A percentile compares a stretch with the other conserved stretches of the same genome.
phyloP scores from a whole-genome alignment of 371 early-diverging fungal genomes.

The Haplosporangium sp. region DNA sequence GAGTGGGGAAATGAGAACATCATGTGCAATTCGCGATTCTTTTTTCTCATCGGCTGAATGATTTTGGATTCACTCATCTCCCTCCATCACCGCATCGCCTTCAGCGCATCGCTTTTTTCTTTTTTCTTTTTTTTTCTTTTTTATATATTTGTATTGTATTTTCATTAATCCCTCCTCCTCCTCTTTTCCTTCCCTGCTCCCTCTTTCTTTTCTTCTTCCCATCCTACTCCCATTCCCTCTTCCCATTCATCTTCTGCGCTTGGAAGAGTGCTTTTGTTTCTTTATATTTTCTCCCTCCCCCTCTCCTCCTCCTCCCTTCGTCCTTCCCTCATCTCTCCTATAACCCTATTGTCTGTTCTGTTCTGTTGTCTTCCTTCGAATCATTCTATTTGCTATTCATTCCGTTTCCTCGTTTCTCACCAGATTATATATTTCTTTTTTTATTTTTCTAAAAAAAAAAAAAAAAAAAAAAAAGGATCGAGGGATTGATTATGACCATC shows the following conservation, averaged over 20 bases:
- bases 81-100: background rate
- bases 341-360: background rate
- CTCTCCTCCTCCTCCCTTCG: background rate
- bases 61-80: background rate
- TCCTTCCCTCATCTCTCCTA: background rate
- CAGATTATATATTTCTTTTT: background rate
- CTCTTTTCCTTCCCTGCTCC: background rate
- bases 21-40: too few species aligned
- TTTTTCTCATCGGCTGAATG: background rate
- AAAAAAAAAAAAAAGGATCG: background rate
- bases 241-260: background rate
- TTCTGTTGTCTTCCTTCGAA: too few species aligned
- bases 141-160: background rate
- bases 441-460: background rate
- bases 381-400: too few species aligned
- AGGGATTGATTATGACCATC: conserved; percentile 4
- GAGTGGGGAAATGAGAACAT: too few species aligned
- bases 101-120: conserved; percentile 4
- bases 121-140: background rate
- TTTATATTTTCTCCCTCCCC: conserved; percentile 1
- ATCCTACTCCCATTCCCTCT: conserved; percentile 1
- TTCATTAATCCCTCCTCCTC: background rate
- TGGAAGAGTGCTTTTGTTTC: conserved; percentile 1
- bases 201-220: background rate
- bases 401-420: conserved; percentile 3